Evolutionary conservation across 768 basidiomycete genomes (phyloP), one percentile per base, ranked within the genome.

Genomic region (Phylloporus sp.): DNA sequence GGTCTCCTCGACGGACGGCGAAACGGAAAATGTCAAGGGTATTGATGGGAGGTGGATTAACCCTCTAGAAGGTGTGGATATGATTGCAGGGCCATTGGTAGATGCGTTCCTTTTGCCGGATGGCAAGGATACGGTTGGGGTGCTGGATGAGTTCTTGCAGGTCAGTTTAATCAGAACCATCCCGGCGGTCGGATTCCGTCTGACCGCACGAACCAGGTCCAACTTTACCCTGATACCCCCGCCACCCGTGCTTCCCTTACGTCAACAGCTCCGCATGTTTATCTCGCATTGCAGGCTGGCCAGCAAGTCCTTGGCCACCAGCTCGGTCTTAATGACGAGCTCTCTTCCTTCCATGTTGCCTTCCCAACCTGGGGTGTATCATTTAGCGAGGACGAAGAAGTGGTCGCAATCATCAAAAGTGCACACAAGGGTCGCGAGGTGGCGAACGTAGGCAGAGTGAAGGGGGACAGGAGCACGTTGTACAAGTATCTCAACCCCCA

Each of bases 401-500:
- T 92, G n/a, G 70, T 73, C 40, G 59, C 76, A 0, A 67, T 86
- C 51, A 66, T 85, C 22, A 72, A 74, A 35, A 76, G 78, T 26
- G 60, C 73, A 10, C 60, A 73, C 53, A 61, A 49, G 24, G 50
- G 50, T 11, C 76, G 76, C 49, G 79, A 82, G 1, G 72, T 91
- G 29, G 92, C 94, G 0, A 88, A 85, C 2, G 69, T 86, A 27
- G 95, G 95, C 5, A 85, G 85, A 60, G 92, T 95, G 5, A 73
- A 91, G 5, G 94, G 90, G 3, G 87, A 95, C 67, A 82, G 93
- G 47, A 84, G 82, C 32, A 94, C 93, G 28, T 67, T 97, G 52
- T 95, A 97, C 76, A 97, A 97, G 71, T 95, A 97, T 63, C 77
- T 97, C 54, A 95, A 95, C 65, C 87, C 86, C 8, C 83, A 91